Base-by-base conservation (phyloP, 1,284 basidiomycete species). In the Nidula niveotomentosa region DNA sequence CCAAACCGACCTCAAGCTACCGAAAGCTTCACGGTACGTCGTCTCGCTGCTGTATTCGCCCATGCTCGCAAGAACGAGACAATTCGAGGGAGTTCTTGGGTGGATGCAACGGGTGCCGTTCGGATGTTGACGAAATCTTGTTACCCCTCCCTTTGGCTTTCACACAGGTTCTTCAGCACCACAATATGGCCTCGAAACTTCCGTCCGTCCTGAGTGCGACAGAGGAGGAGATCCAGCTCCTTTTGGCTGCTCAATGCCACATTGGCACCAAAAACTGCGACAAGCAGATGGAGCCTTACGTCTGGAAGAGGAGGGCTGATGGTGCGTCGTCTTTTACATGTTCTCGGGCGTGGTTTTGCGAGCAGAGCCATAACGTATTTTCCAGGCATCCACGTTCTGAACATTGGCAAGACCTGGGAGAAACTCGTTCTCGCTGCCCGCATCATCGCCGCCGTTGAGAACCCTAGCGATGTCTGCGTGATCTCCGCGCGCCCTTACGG, bases 321-420 rank as follows among this genome's bases (percentile, higher is more conserved):
- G 96, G 95, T 94, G 67, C 71, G 88, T 52, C 36, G 2, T 34
- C 51, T 23, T 41, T 41, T 41, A 3, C 37, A 41, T 15, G 3
- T 12, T 4, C 12, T 41, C 5, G 12, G 10, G 37, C 37, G 15
- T 12, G 3, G 5, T 15, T 41, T 12, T 41, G 33, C 41, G 41
- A 36, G 54, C 49, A 12, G 35, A 49, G 37, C 48, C 49, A 54
- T 44, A 33, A 15, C 23, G 23, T 23, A 23, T 23, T 23, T 23
- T 23, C 10, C 70, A 94, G 93, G 95, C 66, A 94, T 98, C 77
- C 90, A 98, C 81, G 80, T 99, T 69, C 78, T 98, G 70, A 98
- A 99, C 89, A 90, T 98, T 67, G 96, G 96, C 72, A 98, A 98
- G 88, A 99, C 96, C 65, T 98, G 96, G 96, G 95, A 98, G 80